phyloP scores from a whole-genome alignment of 352 stramenopile species.

The Phytophthora megakarya region DNA sequence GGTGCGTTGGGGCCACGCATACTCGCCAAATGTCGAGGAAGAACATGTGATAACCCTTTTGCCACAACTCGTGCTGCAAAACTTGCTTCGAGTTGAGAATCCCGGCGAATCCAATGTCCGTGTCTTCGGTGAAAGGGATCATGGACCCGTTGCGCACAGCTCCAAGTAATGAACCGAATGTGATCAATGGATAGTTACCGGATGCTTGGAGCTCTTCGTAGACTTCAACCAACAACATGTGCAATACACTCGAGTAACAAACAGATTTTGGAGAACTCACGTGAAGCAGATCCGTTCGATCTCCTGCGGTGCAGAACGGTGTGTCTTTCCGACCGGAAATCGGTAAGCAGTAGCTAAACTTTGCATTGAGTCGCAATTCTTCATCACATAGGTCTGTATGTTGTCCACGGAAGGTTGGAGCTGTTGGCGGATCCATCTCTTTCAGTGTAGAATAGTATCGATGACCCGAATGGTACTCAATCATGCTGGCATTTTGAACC shows the following conservation, averaged over 20 bases:
- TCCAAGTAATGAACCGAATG: constrained; percentile 55
- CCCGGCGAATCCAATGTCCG: constrained; percentile 49
- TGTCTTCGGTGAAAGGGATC: constrained; percentile 66
- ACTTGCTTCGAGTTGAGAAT: constrained; percentile 18
- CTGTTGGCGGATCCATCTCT: constrained; percentile 15
- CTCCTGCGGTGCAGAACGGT: constrained; percentile 43
- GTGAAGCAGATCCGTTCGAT: constrained; percentile 53
- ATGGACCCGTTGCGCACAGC: constrained; percentile 52
- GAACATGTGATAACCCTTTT: constrained; percentile 64
- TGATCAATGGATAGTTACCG: constrained; percentile 34
- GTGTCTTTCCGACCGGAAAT: constrained; percentile 54
- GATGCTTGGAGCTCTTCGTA: constrained; percentile 47
- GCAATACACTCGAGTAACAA: constrained; percentile 55
- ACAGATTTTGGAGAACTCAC: constrained; percentile 31
- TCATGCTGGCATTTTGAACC: constrained; percentile 15
- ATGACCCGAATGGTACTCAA: constrained; percentile 30
- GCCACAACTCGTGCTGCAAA: constrained; percentile 26
- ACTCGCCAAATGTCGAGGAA: constrained; percentile 46
- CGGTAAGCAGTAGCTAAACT: constrained; percentile 50
- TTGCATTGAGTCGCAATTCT: neutral
- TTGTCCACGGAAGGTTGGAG: constrained; percentile 36
- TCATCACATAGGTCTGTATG: constrained; percentile 27
- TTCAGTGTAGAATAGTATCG: constrained; percentile 26
- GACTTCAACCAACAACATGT: constrained; percentile 63
- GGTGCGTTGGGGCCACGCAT: constrained; percentile 48